Evolutionary conservation across 1,284 basidiomycete species (phyloP), one percentile per base, ranked within the genome.

Genomic region (Cutaneotrichosporon cyanovorans): DNA sequence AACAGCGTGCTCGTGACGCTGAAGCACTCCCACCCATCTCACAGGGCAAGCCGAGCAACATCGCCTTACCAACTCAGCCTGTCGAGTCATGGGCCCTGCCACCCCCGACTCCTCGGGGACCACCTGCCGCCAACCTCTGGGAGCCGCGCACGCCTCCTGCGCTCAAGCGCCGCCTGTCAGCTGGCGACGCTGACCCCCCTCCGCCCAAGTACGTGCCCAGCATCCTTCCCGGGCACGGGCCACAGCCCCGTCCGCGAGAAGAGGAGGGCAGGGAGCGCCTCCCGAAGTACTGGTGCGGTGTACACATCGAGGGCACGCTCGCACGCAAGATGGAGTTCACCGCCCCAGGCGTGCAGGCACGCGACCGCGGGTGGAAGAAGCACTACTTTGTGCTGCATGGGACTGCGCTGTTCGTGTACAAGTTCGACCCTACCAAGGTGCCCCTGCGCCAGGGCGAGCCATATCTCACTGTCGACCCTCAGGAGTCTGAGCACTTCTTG

Each of bases 321-420:
- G 85, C 86, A 5, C 81, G 88, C 42, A 99, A 99, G 77, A 82
- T 93, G 83, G 93, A 99, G 75, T 97, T 98, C 66, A 75, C 72
- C 1, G 74, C 78, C 14, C 88, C 45, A 16, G 46, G 48, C 9
- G 76, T 89, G 3, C 88, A 93, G 66, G 83, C 91, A 15, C 81
- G 78, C 63, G 90, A 96, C 63, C 78, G 95, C 31, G 87, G 87
- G 62, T 99, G 93, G 93, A 81, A 84, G 56, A 77, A 86, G 42
- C 80, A 84, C 51, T 80, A 93, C 61, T 87, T 90, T 67, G 87
- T 95, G 55, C 73, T 99, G 34, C 89, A 96, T 63, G 95, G 93
- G 33, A 98, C 93, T 5, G 77, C 78, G 55, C 82, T 98, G 63
- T 79, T 80, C 51, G 77, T 97, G 46, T 98, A 91, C 76, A 81